Percentiles rank a stretch among this genome's conserved stretches.
Conservation (phyloP, 805 yeast species). For the Kuraishia hungarica region DNA sequence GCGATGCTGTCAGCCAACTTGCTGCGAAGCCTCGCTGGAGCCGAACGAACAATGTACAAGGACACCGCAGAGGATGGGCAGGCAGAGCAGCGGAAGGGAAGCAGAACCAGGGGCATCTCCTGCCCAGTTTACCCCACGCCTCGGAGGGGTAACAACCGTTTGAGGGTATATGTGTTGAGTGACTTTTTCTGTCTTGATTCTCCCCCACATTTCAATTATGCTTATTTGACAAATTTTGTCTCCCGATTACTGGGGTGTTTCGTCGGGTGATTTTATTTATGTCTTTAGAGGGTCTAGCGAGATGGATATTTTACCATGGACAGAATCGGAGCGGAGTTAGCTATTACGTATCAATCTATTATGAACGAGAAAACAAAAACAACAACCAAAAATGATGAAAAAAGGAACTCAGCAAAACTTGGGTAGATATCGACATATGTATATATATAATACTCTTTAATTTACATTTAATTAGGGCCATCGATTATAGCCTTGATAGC, state of each 20-base stretch:
- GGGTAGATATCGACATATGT: neutral
- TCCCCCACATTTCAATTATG: no score
- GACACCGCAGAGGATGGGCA: neutral
- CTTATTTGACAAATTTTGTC: neutral
- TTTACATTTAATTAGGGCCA: slow-evolving; percentile 47
- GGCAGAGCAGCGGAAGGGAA: neutral
- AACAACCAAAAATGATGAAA: neutral
- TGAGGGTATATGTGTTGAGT: neutral
- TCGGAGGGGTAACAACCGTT: neutral
- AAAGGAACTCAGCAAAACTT: neutral
- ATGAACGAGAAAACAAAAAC: neutral
- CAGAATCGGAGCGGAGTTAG: neutral
- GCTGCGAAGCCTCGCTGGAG: neutral
- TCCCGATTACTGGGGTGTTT: neutral
- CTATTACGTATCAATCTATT: neutral
- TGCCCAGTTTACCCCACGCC: neutral
- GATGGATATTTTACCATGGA: no score
- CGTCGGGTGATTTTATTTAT: neutral
- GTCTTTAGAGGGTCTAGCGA: no score
- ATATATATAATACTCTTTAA: neutral
- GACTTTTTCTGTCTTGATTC: neutral
- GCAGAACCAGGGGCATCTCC: neutral
- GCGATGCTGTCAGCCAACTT: no score
- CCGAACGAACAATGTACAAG: no score
- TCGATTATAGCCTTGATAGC: slow-evolving; percentile 76